These are phyloP conservation scores for Xylaria multiplex DNA, from an alignment of 2,329 filamentous ascomycete species.

Conservation along the genomic window DNA sequence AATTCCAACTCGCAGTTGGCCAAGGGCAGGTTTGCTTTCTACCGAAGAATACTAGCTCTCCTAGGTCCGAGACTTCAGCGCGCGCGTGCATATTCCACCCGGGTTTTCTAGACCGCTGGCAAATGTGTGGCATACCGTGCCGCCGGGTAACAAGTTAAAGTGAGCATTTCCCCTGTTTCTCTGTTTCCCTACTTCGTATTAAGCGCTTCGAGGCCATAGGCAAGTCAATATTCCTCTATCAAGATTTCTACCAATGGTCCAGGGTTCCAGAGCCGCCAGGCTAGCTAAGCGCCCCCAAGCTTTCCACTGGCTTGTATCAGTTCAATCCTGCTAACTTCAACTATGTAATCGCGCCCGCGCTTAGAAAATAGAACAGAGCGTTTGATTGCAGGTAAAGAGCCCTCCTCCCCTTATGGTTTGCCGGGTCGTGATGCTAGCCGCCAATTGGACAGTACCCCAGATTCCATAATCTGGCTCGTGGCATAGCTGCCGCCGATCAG, in stretches of 20 bases:
- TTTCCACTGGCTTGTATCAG: conserved; percentile 33
- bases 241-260: conserved; percentile 34
- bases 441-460: conserved; percentile 20
- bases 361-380: conserved; percentile 34
- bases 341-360: conserved; percentile 37
- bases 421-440: conserved; percentile 12
- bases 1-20: conserved; percentile 29
- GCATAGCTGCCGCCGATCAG: conserved; percentile 12
- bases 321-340: conserved; percentile 30
- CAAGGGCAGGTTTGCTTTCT: conserved; percentile 19
- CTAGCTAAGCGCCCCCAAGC: conserved; percentile 41
- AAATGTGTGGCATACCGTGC: conserved; percentile 18
- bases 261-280: conserved; percentile 40
- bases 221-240: conserved; percentile 8
- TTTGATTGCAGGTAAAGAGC: conserved; percentile 25
- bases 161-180: conserved; percentile 22
- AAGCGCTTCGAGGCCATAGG: conserved; percentile 32
- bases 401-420: conserved; percentile 20
- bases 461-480: conserved; percentile 24
- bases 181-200: conserved; percentile 19
- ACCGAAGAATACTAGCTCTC: not conserved
- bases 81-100: conserved; percentile 22
- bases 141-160: conserved; percentile 23
- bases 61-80: conserved; percentile 21
- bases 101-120: conserved; percentile 6